phyloP scores from a whole-genome alignment of 768 basidiomycete genomes.

The Suillus brevipes region DNA sequence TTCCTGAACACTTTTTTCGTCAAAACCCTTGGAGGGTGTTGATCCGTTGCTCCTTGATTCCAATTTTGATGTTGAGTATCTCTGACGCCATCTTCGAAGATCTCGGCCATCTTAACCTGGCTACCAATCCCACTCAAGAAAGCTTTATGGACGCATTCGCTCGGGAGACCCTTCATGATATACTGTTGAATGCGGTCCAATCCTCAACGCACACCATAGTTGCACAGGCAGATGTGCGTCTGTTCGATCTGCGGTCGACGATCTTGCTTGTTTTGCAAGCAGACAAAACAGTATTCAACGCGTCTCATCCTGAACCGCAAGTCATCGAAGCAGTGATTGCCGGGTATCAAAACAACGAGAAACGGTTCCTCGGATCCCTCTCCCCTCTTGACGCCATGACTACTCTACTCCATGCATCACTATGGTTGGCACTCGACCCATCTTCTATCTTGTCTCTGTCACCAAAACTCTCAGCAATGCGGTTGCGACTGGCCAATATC shows the following conservation, averaged over 20 bases:
- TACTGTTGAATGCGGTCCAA: constrained; percentile 15
- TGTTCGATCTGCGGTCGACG: constrained; percentile 13
- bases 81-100: constrained; percentile 16
- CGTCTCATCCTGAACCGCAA: constrained; percentile 25
- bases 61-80: not conserved
- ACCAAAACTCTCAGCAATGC: no score
- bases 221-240: constrained; percentile 30
- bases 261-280: constrained; percentile 8
- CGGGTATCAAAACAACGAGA: constrained; percentile 26
- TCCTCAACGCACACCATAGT: constrained; percentile 19
- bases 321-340: constrained; percentile 35
- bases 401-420: no score
- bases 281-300: constrained; percentile 11
- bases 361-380: constrained; percentile 13
- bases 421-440: no score
- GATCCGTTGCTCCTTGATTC: no score
- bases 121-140: constrained; percentile 21
- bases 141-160: constrained; percentile 26
- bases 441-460: constrained; percentile 25
- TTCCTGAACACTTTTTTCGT: no score
- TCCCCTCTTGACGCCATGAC: constrained; percentile 26
- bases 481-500: no score
- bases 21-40: no score
- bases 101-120: constrained; percentile 12
- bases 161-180: constrained; percentile 22